Percentiles rank a stretch among this genome's conserved stretches.
Conservation (phyloP, 768 basidiomycete species). For the Suillus decipiens region DNA sequence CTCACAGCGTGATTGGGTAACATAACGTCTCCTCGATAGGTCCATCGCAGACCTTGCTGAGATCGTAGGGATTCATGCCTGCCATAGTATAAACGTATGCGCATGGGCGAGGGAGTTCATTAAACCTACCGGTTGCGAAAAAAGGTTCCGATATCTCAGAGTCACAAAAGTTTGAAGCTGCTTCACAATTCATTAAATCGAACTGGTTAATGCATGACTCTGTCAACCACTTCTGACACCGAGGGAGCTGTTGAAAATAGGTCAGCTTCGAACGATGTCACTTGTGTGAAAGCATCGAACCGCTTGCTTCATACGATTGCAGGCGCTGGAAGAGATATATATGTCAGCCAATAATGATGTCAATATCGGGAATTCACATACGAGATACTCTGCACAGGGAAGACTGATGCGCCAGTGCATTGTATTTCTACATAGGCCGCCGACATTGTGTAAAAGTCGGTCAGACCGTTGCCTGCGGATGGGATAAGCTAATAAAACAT, state of each 20-base stretch:
- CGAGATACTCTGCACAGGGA: constrained; percentile 46
- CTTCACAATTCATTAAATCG: constrained; percentile 68
- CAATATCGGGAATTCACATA: constrained; percentile 28
- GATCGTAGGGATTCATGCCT: constrained; percentile 67
- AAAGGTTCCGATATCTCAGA: constrained; percentile 38
- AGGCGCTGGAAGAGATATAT: constrained; percentile 27
- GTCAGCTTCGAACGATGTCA: background rate
- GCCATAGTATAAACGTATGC: background rate
- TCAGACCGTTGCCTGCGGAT: constrained; percentile 46
- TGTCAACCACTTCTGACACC: constrained; percentile 61
- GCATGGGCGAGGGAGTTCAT: background rate
- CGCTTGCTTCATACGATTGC: constrained; percentile 45
- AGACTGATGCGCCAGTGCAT: constrained; percentile 53
- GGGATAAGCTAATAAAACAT: background rate
- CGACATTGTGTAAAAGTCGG: constrained; percentile 39
- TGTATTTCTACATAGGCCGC: constrained; percentile 53
- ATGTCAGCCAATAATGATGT: constrained; percentile 11
- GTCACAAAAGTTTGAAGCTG: constrained; percentile 68
- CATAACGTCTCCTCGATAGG: constrained; percentile 50
- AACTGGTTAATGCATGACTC: constrained; percentile 65
- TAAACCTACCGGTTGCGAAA: constrained; percentile 32
- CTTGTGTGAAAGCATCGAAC: constrained; percentile 25
- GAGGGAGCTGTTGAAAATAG: constrained; percentile 53
- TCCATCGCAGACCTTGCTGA: constrained; percentile 61
- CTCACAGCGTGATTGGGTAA: constrained; percentile 54